phyloP scores from a whole-genome alignment of 2,329 filamentous ascomycete species.

The Sporothrix pallida region DNA sequence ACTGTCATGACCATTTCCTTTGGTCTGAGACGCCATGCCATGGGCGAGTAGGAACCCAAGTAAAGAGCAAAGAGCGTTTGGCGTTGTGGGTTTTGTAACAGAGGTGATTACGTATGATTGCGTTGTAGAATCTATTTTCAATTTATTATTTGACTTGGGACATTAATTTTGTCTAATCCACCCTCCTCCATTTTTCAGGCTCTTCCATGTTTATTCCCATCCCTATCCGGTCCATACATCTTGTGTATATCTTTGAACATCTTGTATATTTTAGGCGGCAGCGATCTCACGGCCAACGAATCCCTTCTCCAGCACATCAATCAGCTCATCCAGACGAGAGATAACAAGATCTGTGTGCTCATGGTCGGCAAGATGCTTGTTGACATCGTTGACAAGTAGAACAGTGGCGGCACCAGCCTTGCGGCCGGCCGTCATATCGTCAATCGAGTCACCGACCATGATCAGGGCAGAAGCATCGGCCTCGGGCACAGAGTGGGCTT shows the following conservation, averaged over 20 bases:
- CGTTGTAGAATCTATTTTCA: too few relatives aligned
- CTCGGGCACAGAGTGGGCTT: conserved; percentile 37
- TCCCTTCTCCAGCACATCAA: conserved; percentile 74
- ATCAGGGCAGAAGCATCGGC: conserved; percentile 58
- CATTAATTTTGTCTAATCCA: too few relatives aligned
- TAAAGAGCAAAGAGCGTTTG: too few relatives aligned
- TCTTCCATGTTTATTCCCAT: background rate
- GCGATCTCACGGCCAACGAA: conserved; percentile 53
- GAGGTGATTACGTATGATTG: too few relatives aligned
- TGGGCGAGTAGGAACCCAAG: too few relatives aligned
- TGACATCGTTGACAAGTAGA: conserved; percentile 83
- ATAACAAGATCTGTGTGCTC: conserved; percentile 80
- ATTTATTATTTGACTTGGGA: too few relatives aligned
- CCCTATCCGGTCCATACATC: background rate
- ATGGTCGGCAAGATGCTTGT: conserved; percentile 70
- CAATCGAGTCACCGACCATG: conserved; percentile 80
- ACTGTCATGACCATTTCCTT: too few relatives aligned
- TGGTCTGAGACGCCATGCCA: too few relatives aligned
- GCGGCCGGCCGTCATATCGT: conserved; percentile 89
- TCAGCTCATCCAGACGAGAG: conserved; percentile 73
- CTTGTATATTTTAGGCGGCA: background rate
- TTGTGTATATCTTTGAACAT: conserved; percentile 1
- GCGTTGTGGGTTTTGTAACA: too few relatives aligned
- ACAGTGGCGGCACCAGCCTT: conserved; percentile 87
- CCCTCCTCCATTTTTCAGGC: too few relatives aligned